These are phyloP conservation scores for Pseudopithomyces maydicus DNA, from an alignment of 2,329 filamentous ascomycete genomes.

Conservation along the genomic window DNA sequence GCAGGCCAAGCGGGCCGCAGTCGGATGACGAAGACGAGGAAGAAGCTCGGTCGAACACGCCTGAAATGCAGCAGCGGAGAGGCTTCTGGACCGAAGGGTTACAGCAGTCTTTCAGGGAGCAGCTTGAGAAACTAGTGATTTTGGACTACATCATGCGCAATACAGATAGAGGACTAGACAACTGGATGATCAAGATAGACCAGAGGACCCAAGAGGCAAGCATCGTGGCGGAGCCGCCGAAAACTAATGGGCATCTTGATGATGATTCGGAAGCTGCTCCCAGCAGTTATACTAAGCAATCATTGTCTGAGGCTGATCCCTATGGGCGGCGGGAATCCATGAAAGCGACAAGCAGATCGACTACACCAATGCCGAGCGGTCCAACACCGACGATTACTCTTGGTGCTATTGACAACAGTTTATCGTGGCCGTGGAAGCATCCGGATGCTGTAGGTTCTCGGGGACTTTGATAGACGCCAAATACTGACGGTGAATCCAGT, in stretches of 20 bases:
- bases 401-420: slow-evolving; percentile 94
- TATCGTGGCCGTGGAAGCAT: slow-evolving; percentile 99
- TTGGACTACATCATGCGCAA: slow-evolving; percentile 99
- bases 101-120: slow-evolving; percentile 91
- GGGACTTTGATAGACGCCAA: neutral
- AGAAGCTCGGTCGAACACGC: slow-evolving; percentile 44
- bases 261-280: slow-evolving; percentile 50
- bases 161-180: slow-evolving; percentile 93
- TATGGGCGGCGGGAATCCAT: slow-evolving; percentile 85
- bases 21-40: slow-evolving; percentile 66
- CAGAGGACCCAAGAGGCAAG: slow-evolving; percentile 81
- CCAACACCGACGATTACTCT: slow-evolving; percentile 69
- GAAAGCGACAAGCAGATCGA: slow-evolving; percentile 68
- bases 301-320: slow-evolving; percentile 62
- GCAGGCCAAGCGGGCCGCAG: slow-evolving; percentile 68
- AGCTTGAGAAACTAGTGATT: slow-evolving; percentile 95
- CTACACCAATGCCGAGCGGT: slow-evolving; percentile 59
- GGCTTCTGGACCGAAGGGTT: slow-evolving; percentile 88
- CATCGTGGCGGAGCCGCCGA: slow-evolving; percentile 84
- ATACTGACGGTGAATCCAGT: slow-evolving; percentile 49
- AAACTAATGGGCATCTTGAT: slow-evolving; percentile 55
- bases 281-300: slow-evolving; percentile 64
- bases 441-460: slow-evolving; percentile 72
- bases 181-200: slow-evolving; percentile 99
- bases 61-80: slow-evolving; percentile 44